Evolutionary conservation across 2,329 filamentous ascomycete species (phyloP).

Genomic region (Fusarium clavum): DNA sequence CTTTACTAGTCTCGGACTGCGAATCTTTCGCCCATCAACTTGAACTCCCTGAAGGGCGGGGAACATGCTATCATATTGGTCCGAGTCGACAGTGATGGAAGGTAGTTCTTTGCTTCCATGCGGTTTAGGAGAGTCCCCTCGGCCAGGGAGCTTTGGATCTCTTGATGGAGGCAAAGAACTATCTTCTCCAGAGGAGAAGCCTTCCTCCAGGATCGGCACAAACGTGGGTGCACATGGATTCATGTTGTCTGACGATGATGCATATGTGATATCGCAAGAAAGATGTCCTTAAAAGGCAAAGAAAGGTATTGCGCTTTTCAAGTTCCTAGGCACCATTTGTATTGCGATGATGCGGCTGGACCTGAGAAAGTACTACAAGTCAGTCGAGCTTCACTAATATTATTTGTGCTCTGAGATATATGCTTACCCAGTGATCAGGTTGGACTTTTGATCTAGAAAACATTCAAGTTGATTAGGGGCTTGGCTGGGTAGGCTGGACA

Average conservation of each 20-base stretch:
- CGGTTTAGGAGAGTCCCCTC: background rate
- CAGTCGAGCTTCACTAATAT: background rate
- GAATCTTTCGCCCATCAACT: conserved; percentile 4
- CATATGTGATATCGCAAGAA: background rate
- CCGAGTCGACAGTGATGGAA: conserved; percentile 31
- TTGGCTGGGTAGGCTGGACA: background rate
- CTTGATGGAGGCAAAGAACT: background rate
- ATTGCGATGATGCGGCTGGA: background rate
- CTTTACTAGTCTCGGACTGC: background rate
- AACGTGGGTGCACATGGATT: conserved; percentile 48
- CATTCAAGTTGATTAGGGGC: background rate
- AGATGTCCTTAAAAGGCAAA: background rate
- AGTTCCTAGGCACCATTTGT: background rate
- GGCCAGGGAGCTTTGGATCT: conserved; percentile 3
- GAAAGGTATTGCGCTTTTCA: background rate
- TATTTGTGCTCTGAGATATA: background rate
- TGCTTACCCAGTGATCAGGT: background rate
- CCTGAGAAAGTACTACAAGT: background rate
- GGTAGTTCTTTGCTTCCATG: background rate
- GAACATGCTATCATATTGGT: conserved; percentile 43
- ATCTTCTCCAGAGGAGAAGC: conserved; percentile 3
- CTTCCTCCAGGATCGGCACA: conserved; percentile 34
- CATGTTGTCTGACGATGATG: conserved; percentile 31
- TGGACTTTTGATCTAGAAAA: background rate
- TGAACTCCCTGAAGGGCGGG: conserved; percentile 28